phyloP scores from a whole-genome alignment of 2,329 filamentous ascomycete genomes.

The Cytospora chrysosperma region DNA sequence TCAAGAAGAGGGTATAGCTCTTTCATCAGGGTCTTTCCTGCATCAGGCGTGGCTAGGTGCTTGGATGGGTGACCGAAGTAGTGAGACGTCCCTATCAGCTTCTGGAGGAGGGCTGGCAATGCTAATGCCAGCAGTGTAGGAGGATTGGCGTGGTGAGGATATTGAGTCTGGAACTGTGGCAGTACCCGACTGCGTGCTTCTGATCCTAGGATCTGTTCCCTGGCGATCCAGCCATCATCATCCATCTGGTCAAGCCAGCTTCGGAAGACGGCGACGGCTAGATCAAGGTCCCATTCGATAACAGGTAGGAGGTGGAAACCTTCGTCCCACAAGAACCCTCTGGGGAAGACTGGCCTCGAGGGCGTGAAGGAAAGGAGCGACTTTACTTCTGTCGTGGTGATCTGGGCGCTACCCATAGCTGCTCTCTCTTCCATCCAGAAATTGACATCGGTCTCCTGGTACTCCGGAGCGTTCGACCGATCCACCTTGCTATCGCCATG shows the following conservation, averaged over 20 bases:
- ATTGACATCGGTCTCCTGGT: conserved; percentile 84
- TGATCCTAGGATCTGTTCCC: conserved; percentile 84
- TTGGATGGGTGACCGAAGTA: conserved; percentile 57
- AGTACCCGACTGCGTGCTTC: conserved; percentile 92
- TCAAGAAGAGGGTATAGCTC: conserved; percentile 81
- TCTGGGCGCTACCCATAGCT: conserved; percentile 64
- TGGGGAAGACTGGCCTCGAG: conserved; percentile 85
- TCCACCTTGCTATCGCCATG: conserved; percentile 77
- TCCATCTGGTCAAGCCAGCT: conserved; percentile 96
- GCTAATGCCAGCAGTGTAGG: conserved; percentile 80
- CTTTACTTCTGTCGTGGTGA: conserved; percentile 70
- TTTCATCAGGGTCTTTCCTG: conserved; percentile 65
- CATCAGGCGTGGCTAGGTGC: conserved; percentile 37
- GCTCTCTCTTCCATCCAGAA: conserved; percentile 87
- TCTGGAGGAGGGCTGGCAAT: conserved; percentile 76
- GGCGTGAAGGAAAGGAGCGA: conserved; percentile 86
- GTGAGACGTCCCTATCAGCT: conserved; percentile 58
- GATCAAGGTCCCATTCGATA: conserved; percentile 84
- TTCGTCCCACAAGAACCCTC: conserved; percentile 93
- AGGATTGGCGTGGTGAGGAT: conserved; percentile 91
- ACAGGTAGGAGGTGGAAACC: conserved; percentile 90
- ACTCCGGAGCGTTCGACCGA: conserved; percentile 77
- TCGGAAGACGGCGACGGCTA: conserved; percentile 77
- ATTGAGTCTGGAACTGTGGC: conserved; percentile 82
- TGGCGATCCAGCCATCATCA: conserved; percentile 88